Evolutionary conservation across 257 asterid genomes (phyloP).

Genomic region (Rhazya stricta): DNA sequence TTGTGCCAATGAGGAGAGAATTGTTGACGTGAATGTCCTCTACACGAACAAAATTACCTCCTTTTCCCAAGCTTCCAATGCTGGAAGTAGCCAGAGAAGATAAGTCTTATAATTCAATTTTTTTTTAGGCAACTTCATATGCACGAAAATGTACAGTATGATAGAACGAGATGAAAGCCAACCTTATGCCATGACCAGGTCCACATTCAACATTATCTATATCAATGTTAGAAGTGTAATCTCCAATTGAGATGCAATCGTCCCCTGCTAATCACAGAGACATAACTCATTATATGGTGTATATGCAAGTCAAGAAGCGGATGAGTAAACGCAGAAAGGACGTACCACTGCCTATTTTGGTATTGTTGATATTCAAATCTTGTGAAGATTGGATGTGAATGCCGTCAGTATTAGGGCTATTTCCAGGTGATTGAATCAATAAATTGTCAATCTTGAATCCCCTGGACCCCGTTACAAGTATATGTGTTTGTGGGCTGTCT

Average conservation of each 20-base stretch:
- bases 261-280: conserved; percentile 39
- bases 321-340: neutral
- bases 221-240: conserved; percentile 38
- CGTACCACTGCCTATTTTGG: conserved; percentile 45
- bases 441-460: conserved; percentile 37
- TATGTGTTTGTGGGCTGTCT: conserved; percentile 66
- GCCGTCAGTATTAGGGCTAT: conserved; percentile 78
- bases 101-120: no score
- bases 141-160: neutral
- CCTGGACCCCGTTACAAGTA: conserved; percentile 35
- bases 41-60: conserved; percentile 49
- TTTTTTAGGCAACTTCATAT: neutral
- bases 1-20: conserved; percentile 47
- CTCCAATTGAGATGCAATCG: conserved; percentile 79
- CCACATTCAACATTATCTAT: conserved; percentile 52
- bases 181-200: conserved; percentile 93
- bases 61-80: conserved; percentile 74
- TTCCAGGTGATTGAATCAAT: conserved; percentile 47
- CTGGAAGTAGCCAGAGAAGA: no score
- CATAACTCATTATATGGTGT: neutral
- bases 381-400: conserved; percentile 62
- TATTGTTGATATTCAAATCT: conserved; percentile 36
- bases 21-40: conserved; percentile 42
- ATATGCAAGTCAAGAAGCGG: neutral
- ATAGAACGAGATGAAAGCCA: neutral